Evolutionary conservation across 1,139 yeast species (phyloP), one percentile per base, ranked within the genome.

Genomic region (Candida glucosophila): DNA sequence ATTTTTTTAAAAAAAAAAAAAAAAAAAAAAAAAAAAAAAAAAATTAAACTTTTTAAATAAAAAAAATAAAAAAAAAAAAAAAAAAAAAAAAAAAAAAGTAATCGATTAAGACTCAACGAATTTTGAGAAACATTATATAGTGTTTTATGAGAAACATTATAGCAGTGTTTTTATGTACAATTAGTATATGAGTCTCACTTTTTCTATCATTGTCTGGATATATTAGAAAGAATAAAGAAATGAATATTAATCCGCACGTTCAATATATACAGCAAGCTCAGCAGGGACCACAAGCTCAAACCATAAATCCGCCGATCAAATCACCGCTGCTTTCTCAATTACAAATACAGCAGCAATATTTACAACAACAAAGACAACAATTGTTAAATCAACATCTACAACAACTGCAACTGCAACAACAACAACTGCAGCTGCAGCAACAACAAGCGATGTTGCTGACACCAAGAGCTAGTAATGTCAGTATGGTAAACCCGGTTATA

Each of bases 221-320:
- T 8, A 16, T 8, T n/a, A 16, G 18, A 8, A 8, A 8, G 5
- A 6, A 11, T 16, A 18, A 15, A 17, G 25, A 15, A 14, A 50
- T 51, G 56, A 62, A 58, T 47, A 55, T 49, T 33, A 56, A 58
- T 31, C 68, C 68, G 20, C 70, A 62, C 36, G 56, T 62, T 28
- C 69, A 60, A 39, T 62, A 59, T 41, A 48, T 63, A 34, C 69
- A 58, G 29, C 52, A 41, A 41, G 62, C 37, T 36, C 51, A 47
- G 26, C 59, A 26, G 13, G 20, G 45, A 23, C 49, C 41, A 14
- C 55, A 37, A 30, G 56, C 8, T 16, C 18, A 16, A 43, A 29
- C 37, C 22, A 41, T 41, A 22, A 44, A 36, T 28, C 37, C 43
- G 12, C 28, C 38, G 16, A 44, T 49, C 12, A 62, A 53, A 29